Conservation (phyloP, 2,329 filamentous ascomycete genomes). For the Aspergillus sp. region DNA sequence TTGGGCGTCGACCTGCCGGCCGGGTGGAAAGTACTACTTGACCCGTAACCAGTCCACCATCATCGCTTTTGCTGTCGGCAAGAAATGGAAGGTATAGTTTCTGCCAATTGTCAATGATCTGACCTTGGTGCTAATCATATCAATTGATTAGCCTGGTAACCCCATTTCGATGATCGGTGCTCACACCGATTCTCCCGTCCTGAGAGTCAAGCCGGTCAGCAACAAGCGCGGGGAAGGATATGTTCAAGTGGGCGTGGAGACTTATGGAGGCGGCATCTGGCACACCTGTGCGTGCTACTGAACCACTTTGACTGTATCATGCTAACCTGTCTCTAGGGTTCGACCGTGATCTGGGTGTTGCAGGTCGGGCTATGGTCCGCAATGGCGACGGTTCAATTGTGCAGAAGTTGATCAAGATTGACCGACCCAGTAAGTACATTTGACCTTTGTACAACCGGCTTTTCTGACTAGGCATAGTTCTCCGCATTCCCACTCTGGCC, state of each 20-base stretch:
- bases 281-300: constrained; percentile 66
- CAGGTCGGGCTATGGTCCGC: constrained; percentile 81
- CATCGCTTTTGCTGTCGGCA: constrained; percentile 86
- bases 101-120: not conserved
- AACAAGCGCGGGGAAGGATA: constrained; percentile 86
- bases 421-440: constrained; percentile 65
- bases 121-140: not conserved
- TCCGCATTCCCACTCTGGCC: constrained; percentile 89
- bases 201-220: constrained; percentile 91
- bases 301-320: not conserved
- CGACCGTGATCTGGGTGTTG: constrained; percentile 88
- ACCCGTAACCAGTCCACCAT: constrained; percentile 92
- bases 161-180: constrained; percentile 90
- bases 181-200: constrained; percentile 90
- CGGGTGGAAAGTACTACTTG: constrained; percentile 93
- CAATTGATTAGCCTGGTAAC: constrained; percentile 66
- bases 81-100: constrained; percentile 69
- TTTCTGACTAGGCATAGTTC: constrained; percentile 49
- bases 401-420: constrained; percentile 85
- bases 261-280: constrained; percentile 95
- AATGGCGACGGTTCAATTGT: constrained; percentile 72
- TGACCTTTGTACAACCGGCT: not conserved
- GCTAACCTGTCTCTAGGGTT: constrained; percentile 61
- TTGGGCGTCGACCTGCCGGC: constrained; percentile 76
- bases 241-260: constrained; percentile 92